Evolutionary conservation across 805 yeast species (phyloP), one percentile per base, ranked within the genome.

Genomic region (Nakazawaea molendinolei): DNA sequence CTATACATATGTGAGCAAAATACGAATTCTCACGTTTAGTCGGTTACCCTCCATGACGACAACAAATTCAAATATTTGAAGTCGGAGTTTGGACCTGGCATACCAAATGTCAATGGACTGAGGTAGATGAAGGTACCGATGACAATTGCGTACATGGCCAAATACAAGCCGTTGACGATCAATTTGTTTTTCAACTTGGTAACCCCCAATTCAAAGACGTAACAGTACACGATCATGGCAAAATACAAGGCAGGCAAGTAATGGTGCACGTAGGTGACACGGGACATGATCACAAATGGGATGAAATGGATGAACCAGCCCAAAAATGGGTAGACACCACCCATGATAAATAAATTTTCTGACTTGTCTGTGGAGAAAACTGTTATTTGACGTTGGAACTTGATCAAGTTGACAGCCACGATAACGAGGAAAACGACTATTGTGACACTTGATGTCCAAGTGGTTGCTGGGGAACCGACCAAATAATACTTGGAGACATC

Each of bases 261-360:
- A 61, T 84, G 95, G 56, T 84, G 95, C 30, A 81, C 86, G 50
- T 84, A 84, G 0, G 90, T 81, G 46, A 84, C 92, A 67, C 95
- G 74, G 12, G 86, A 81, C 95, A 84, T 84, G 34, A 84, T 64
- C 22, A 76, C 71, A 47, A 84, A 84, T 21, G 95, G 90, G 52
- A 73, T 55, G 56, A 65, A 83, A 55, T 84, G 92, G 55, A 82
- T 64, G 24, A 83, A 77, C 87, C 90, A 84, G 9, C 86, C 92
- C 34, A 83, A 60, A 71, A 84, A 70, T 34, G 95, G 95, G 50
- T 77, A 76, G 30, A 81, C 58, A 46, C 87, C 92, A 41, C 83
- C 82, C 74, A 81, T 75, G 12, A 69, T 46, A 43, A 67, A 65
- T 25, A 57, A 36, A 39, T 58, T 52, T 20, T 51, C 36, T 18